Base-by-base conservation (phyloP, 1,284 basidiomycete genomes). In the Pseudozyma tsukubaensis region DNA sequence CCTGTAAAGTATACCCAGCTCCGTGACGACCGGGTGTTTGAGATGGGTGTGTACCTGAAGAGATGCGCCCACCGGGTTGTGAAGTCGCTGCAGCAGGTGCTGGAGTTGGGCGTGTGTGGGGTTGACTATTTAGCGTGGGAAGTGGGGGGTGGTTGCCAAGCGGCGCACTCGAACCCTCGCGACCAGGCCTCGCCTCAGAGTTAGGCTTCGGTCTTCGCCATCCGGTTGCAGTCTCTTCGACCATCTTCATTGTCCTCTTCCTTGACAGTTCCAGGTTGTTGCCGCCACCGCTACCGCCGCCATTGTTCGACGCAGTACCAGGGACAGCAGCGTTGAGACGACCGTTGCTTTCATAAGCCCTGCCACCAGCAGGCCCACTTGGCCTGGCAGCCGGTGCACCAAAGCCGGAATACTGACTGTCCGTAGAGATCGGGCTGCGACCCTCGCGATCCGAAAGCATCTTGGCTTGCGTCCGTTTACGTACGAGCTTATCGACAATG, bases 401-500 rank as follows among this genome's bases (percentile, higher is more conserved):
- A 16, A 14, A 32, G 18, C 39, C 50, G 24, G 40, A 21, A 52
- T 77, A 63, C 64, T 68, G 48, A 44, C 52, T 71, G 36, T 75
- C 62, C 59, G 68, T 67, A 39, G 67, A 61, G 40, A 58, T 50
- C 13, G 69, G 71, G 50, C 65, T 68, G 14, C 74, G 49, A 19
- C 80, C 65, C n/a, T 67, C 56, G 16, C 61, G 57, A 50, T 81
- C 71, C 6, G 67, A 69, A 58, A 72, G 50, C 64, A 76, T 56
- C 66, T 81, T 75, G 13, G 94, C 94, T 77, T 91, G 90, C 0
- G 94, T 95, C 14, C 92, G 89, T 71, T 90, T 91, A 4, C 94
- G 88, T 11, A 94, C 91, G 39, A 97, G 89, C 71, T 91, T 93
- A 42, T 86, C 86, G 79, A 94, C 91, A 13, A 94, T 91, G 64